These are phyloP conservation scores for Ceratocystiopsis minuta DNA, from an alignment of 2,329 filamentous ascomycete species.

Conservation along the genomic window DNA sequence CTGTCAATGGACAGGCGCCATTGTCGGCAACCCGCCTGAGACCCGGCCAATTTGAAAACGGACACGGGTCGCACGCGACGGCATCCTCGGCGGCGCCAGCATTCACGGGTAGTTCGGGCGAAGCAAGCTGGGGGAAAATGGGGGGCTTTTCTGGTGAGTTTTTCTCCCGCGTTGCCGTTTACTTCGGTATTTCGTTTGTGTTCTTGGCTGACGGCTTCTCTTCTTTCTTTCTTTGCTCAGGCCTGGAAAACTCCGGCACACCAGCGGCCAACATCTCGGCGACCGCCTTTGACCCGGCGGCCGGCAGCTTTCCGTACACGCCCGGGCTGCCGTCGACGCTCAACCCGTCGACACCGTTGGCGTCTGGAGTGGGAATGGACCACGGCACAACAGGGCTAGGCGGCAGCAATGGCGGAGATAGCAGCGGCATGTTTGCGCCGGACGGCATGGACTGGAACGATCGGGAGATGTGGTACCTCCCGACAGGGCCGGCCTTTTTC, in stretches of 20 bases:
- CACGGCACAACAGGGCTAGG: neutral
- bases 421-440: conserved; percentile 4
- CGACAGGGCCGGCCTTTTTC: conserved; percentile 44
- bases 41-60: neutral
- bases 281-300: conserved; percentile 41
- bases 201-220: too few species aligned
- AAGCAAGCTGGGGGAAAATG: too few species aligned
- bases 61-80: too few species aligned
- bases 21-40: neutral
- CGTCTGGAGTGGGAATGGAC: conserved; percentile 13
- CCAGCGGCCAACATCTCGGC: conserved; percentile 37
- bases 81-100: neutral
- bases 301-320: conserved; percentile 36
- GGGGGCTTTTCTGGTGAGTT: too few species aligned
- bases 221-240: neutral
- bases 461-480: conserved; percentile 50
- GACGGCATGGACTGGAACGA: conserved; percentile 33
- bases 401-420: too few species aligned
- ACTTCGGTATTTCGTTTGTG: too few species aligned
- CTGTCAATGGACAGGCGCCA: neutral
- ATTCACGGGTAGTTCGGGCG: too few species aligned
- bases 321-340: conserved; percentile 27
- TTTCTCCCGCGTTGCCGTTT: neutral
- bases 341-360: conserved; percentile 27
- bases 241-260: conserved; percentile 21